A percentile compares a stretch with the other conserved stretches of the same genome.
Conservation (phyloP, 108 stramenopile species). For the Pseudonitzschia delicatissima region DNA sequence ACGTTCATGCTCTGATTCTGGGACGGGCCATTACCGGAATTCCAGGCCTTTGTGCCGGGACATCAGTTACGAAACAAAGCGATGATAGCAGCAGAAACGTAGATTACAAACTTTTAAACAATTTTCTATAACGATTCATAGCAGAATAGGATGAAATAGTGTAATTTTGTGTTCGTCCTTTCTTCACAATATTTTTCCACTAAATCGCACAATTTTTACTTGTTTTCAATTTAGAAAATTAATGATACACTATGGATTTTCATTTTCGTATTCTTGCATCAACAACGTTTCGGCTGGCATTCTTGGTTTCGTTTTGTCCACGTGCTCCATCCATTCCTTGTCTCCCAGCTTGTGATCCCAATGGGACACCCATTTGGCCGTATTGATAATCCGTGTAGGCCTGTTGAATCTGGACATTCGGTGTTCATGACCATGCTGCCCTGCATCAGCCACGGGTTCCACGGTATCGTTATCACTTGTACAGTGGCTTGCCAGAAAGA, state of each 20-base stretch:
- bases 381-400: slow-evolving; percentile 75
- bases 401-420: slow-evolving; percentile 46
- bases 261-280: too few relatives aligned
- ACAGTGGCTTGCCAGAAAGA: slow-evolving; percentile 55
- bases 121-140: too few relatives aligned
- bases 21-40: slow-evolving; percentile 93
- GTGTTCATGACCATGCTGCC: slow-evolving; percentile 84
- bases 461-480: not conserved
- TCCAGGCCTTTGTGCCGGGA: slow-evolving; percentile 54
- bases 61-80: not conserved
- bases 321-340: slow-evolving; percentile 71
- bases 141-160: too few relatives aligned
- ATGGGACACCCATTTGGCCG: slow-evolving; percentile 65
- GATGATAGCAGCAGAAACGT: not conserved
- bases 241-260: too few relatives aligned
- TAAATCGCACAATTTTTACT: too few relatives aligned
- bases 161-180: too few relatives aligned
- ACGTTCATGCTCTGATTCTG: slow-evolving; percentile 94
- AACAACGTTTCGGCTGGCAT: not conserved
- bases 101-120: too few relatives aligned
- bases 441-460: slow-evolving; percentile 65
- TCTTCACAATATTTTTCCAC: too few relatives aligned
- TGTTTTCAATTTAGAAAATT: too few relatives aligned
- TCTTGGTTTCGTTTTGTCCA: slow-evolving; percentile 8
- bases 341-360: slow-evolving; percentile 66